Conservation (phyloP, 768 basidiomycete genomes). For the Mycena belliarum region DNA sequence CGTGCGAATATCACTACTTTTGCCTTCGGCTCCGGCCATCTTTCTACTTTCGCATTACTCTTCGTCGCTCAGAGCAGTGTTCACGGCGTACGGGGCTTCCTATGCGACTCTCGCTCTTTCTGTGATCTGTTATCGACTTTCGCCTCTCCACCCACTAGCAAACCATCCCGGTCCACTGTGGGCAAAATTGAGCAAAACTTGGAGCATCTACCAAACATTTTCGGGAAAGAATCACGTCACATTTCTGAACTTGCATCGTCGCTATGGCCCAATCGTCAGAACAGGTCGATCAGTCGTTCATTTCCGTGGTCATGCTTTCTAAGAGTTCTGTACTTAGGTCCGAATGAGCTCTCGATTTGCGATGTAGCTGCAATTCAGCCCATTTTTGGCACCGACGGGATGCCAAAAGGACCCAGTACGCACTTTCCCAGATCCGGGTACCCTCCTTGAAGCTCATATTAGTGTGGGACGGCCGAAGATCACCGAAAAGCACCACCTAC, state of each 20-base stretch:
- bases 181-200: conserved; percentile 1
- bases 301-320: background rate
- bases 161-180: background rate
- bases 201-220: background rate
- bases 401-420: conserved; percentile 6
- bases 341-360: conserved; percentile 7
- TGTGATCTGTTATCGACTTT: background rate
- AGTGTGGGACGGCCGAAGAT: conserved; percentile 6
- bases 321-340: background rate
- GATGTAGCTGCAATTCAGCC: background rate
- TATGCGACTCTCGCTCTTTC: background rate
- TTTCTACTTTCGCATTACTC: background rate
- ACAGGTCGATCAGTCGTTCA: background rate
- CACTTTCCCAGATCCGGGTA: background rate
- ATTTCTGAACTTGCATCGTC: background rate
- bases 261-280: background rate
- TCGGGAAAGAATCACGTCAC: background rate
- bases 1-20: background rate
- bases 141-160: conserved; percentile 1
- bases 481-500: background rate
- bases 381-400: background rate
- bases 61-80: background rate
- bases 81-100: background rate
- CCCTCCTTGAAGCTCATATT: background rate
- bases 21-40: background rate